phyloP scores from a whole-genome alignment of 257 asterid species.

The Eustoma russellianum region DNA sequence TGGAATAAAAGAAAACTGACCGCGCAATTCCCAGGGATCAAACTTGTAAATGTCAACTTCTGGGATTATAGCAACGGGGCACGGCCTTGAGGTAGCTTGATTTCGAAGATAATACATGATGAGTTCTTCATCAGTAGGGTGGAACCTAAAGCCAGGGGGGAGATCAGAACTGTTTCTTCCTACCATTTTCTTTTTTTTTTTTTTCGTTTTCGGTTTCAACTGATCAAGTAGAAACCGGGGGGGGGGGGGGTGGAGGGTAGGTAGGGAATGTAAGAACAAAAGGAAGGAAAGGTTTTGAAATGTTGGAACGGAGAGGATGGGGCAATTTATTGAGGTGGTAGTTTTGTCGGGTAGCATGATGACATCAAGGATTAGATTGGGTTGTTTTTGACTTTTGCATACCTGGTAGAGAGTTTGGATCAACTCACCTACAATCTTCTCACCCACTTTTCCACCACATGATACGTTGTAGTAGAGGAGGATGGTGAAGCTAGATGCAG shows the following conservation, averaged over 20 bases:
- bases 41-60: slow-evolving; percentile 75
- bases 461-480: too few relatives aligned
- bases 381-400: slow-evolving; percentile 26
- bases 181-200: slow-evolving; percentile 29
- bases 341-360: slow-evolving; percentile 31
- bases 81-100: slow-evolving; percentile 57
- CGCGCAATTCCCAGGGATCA: slow-evolving; percentile 93
- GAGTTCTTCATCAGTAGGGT: slow-evolving; percentile 84
- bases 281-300: slow-evolving; percentile 16
- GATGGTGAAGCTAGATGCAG: too few relatives aligned
- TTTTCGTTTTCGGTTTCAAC: not conserved
- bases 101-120: slow-evolving; percentile 62
- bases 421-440: too few relatives aligned
- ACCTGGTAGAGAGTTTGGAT: too few relatives aligned
- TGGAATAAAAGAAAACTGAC: slow-evolving; percentile 21
- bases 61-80: slow-evolving; percentile 64
- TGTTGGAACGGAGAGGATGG: slow-evolving; percentile 14
- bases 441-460: too few relatives aligned
- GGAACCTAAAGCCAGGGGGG: slow-evolving; percentile 91
- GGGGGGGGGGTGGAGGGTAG: too few relatives aligned
- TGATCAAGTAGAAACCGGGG: slow-evolving; percentile 1
- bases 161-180: slow-evolving; percentile 43
- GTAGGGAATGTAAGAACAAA: slow-evolving; percentile 4
- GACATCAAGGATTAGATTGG: slow-evolving; percentile 23
- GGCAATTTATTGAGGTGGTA: slow-evolving; percentile 13